Evolutionary conservation across 2,329 filamentous ascomycete species (phyloP), one percentile per base, ranked within the genome.

Genomic region (Diaporthe ilicicola): DNA sequence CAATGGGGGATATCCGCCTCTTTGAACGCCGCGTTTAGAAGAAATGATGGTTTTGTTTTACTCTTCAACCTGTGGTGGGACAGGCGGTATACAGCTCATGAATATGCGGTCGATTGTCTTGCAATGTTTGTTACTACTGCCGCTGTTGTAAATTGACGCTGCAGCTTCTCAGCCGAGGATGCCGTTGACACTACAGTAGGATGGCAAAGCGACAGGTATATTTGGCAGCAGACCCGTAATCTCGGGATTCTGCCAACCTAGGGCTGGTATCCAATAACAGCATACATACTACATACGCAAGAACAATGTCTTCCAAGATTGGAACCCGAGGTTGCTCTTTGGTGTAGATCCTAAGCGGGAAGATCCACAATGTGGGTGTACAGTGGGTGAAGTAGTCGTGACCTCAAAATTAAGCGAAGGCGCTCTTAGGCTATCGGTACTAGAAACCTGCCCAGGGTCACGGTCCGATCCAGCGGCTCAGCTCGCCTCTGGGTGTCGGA

Each of bases 31-130:
- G 62, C 34, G 46, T 70, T 39, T 51, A 50, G 50, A 50, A 59
- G 54, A 66, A 39, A 48, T 44, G 39, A 72, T 62, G 39, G 32
- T 55, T 50, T 24, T 24, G 34, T 62, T 51, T 56, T 44, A 46
- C 17, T 55, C 53, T 46, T 64, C 32, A 29, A 42, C 32, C 22
- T 54, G 24, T 62, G 24, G 12, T 27, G 51, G 67, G 8, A 37
- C 39, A 12, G 67, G 48, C 51, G 46, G 42, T 64, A 44, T 66
- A 70, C 39, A 37, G 37, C 19, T 62, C 19, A 61, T 67, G 61
- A 42, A 39, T 56, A 55, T 66, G 46, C 53, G 39, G 37, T 64
- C 70, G 66, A 66, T 61, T 66, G 56, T 64, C 42, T 34, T 64
- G 19, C n/a, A 37, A 13, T 7, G 37, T 19, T 44, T 22, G n/a